Conservation (phyloP, 345 rosid species). For the Pugionium dolabratum region DNA sequence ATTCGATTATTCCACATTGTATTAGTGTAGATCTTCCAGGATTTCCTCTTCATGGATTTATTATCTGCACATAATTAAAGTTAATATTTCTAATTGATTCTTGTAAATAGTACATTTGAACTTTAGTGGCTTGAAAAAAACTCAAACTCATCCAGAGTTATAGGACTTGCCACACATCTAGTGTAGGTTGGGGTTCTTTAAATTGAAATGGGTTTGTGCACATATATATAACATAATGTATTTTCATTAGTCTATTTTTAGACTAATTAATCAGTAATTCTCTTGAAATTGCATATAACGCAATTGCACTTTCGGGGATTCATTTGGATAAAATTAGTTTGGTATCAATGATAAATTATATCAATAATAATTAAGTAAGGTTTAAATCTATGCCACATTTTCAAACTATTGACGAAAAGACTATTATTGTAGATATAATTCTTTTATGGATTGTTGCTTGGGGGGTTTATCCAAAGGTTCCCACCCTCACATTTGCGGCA, state of each 20-base stretch:
- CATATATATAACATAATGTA: slow-evolving; percentile 13
- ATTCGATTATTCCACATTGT: slow-evolving; percentile 3
- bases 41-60: background rate
- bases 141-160: too few relatives aligned
- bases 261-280: background rate
- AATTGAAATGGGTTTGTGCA: background rate
- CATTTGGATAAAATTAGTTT: background rate
- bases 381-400: background rate
- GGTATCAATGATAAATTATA: slow-evolving; percentile 1
- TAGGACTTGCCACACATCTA: too few relatives aligned
- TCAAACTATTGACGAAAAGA: slow-evolving; percentile 1
- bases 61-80: slow-evolving; percentile 6
- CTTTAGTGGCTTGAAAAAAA: too few relatives aligned
- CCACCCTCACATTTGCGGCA: background rate
- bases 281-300: slow-evolving; percentile 24
- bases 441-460: background rate
- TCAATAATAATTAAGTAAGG: background rate
- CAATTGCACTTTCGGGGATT: background rate
- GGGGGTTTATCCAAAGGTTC: background rate
- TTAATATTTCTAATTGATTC: slow-evolving; percentile 12
- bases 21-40: background rate
- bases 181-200: background rate
- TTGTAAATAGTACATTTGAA: background rate
- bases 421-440: background rate
- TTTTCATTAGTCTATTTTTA: slow-evolving; percentile 7